Evolutionary conservation across 2,329 filamentous ascomycete species (phyloP).

Genomic region (Eutypa lata): DNA sequence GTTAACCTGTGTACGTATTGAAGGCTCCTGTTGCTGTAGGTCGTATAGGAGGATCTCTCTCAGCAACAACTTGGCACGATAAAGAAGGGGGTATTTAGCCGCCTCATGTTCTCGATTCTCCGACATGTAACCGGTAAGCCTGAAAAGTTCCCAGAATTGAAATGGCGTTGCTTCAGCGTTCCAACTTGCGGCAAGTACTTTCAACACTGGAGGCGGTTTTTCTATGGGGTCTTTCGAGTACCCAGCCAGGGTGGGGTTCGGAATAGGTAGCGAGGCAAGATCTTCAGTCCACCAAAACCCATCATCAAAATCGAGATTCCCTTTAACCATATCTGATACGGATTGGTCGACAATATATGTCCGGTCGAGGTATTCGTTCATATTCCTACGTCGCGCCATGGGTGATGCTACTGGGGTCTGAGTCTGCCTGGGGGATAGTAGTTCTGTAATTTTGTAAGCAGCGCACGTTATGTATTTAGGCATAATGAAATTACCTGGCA

Average conservation of each 20-base stretch:
- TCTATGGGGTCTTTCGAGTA: slow-evolving; percentile 38
- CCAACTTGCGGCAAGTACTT: slow-evolving; percentile 49
- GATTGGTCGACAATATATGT: slow-evolving; percentile 41
- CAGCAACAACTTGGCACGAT: slow-evolving; percentile 52
- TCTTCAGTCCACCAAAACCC: slow-evolving; percentile 58
- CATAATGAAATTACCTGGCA: slow-evolving; percentile 51
- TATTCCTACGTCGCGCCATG: slow-evolving; percentile 43
- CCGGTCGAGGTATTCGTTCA: slow-evolving; percentile 51
- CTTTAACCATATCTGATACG: slow-evolving; percentile 38
- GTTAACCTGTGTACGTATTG: slow-evolving; percentile 36
- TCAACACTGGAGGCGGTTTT: slow-evolving; percentile 46
- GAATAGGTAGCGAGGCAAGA: slow-evolving; percentile 36
- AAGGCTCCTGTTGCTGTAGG: slow-evolving; percentile 46
- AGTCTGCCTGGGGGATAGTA: slow-evolving; percentile 45
- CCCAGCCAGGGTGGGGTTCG: slow-evolving; percentile 34
- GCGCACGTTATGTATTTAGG: slow-evolving; percentile 1
- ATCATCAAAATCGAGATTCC: slow-evolving; percentile 51
- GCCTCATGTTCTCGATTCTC: slow-evolving; percentile 46
- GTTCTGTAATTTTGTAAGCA: slow-evolving; percentile 32
- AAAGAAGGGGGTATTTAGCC: slow-evolving; percentile 46
- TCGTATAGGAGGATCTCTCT: slow-evolving; percentile 54
- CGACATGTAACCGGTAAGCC: slow-evolving; percentile 48
- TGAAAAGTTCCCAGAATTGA: slow-evolving; percentile 51
- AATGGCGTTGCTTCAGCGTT: slow-evolving; percentile 47
- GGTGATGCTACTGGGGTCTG: slow-evolving; percentile 51